A percentile compares a stretch with the other conserved stretches of the same genome.
Conservation (phyloP, 345 rosid genomes). For the Firmiana major region DNA sequence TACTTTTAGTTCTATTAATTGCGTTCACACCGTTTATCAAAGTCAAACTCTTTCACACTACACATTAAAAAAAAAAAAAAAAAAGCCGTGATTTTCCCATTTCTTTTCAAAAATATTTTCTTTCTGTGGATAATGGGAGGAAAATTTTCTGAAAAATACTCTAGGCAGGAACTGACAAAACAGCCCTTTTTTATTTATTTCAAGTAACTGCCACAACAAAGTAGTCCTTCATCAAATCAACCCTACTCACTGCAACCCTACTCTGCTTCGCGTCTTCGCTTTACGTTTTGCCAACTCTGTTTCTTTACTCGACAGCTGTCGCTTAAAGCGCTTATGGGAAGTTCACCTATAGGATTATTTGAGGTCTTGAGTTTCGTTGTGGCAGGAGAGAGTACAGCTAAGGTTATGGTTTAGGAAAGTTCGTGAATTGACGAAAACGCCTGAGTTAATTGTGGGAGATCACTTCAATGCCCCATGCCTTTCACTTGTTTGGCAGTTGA, state of each 20-base stretch:
- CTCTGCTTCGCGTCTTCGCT: background rate
- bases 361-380: background rate
- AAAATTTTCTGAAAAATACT: background rate
- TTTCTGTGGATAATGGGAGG: background rate
- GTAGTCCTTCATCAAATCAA: background rate
- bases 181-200: constrained; percentile 5
- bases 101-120: too few relatives aligned
- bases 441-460: background rate
- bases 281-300: background rate
- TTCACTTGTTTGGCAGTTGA: background rate
- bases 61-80: too few relatives aligned
- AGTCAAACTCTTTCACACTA: too few relatives aligned
- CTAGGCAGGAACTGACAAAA: constrained; percentile 6
- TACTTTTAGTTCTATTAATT: too few relatives aligned
- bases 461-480: background rate
- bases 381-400: background rate
- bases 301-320: background rate
- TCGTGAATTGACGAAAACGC: background rate
- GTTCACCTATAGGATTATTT: background rate
- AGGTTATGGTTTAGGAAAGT: background rate
- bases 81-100: too few relatives aligned
- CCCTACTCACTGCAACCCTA: background rate
- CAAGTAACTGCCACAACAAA: background rate
- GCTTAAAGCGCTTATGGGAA: background rate
- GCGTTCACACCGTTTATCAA: too few relatives aligned